phyloP scores from a whole-genome alignment of 2,329 filamentous ascomycete genomes.

The Pyrenophora graminea region DNA sequence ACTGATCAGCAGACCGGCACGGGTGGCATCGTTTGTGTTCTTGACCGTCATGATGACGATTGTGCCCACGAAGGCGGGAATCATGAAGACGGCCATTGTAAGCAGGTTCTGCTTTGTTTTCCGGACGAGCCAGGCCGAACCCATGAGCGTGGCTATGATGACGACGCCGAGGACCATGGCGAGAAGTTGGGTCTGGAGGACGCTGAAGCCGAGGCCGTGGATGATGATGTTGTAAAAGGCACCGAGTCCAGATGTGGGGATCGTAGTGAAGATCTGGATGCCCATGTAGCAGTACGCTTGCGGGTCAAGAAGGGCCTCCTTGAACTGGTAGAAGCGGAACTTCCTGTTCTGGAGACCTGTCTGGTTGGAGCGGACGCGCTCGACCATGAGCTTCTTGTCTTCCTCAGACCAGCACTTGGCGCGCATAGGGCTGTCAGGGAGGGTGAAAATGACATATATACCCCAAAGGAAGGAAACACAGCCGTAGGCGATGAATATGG shows the following conservation, averaged over 20 bases:
- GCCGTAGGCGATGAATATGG: slow-evolving; percentile 70
- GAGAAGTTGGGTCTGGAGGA: slow-evolving; percentile 71
- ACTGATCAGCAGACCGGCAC: slow-evolving; percentile 69
- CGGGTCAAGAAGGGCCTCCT: slow-evolving; percentile 65
- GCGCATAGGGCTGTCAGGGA: slow-evolving; percentile 68
- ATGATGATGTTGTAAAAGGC: slow-evolving; percentile 78
- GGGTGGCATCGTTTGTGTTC: slow-evolving; percentile 60
- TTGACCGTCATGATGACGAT: slow-evolving; percentile 71
- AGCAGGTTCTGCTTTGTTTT: slow-evolving; percentile 70
- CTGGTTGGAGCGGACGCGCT: slow-evolving; percentile 53
- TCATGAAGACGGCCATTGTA: slow-evolving; percentile 67
- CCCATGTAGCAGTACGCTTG: slow-evolving; percentile 61
- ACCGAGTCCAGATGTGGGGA: slow-evolving; percentile 73
- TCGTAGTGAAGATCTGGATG: slow-evolving; percentile 71
- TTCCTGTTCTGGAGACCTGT: slow-evolving; percentile 53
- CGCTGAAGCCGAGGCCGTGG: slow-evolving; percentile 65
- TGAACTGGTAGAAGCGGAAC: slow-evolving; percentile 59
- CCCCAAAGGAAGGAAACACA: slow-evolving; percentile 66
- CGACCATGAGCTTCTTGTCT: slow-evolving; percentile 63
- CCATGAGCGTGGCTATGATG: slow-evolving; percentile 71
- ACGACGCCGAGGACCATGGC: slow-evolving; percentile 76
- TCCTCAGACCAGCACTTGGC: slow-evolving; percentile 70
- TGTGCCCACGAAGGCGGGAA: slow-evolving; percentile 73
- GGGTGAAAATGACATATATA: slow-evolving; percentile 55
- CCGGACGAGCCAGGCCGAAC: slow-evolving; percentile 69